These are phyloP conservation scores for Mentha longifolia DNA, from an alignment of 257 asterid genomes.

Conservation along the genomic window DNA sequence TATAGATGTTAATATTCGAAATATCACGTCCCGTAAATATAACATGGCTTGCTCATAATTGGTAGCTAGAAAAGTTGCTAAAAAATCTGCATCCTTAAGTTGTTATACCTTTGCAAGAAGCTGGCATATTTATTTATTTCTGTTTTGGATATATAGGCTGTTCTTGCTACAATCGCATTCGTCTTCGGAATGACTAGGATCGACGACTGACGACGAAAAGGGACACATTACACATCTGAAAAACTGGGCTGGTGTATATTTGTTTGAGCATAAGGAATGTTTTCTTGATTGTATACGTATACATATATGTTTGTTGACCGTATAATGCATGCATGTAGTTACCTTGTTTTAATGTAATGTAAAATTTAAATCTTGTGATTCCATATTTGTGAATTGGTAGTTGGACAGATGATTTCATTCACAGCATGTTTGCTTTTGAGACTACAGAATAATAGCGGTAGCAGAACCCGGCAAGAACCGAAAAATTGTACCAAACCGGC, in stretches of 20 bases:
- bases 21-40: neutral
- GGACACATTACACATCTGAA: neutral
- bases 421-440: neutral
- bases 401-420: neutral
- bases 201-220: slow-evolving; percentile 44
- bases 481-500: neutral
- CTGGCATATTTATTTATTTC: neutral
- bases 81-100: no score
- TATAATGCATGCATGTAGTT: neutral
- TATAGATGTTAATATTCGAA: neutral
- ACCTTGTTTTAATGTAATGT: neutral
- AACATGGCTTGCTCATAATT: neutral
- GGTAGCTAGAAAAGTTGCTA: neutral
- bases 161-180: slow-evolving; percentile 61
- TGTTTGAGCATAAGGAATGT: neutral
- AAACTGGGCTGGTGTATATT: slow-evolving; percentile 17
- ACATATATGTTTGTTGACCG: neutral
- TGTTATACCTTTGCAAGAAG: slow-evolving; percentile 8
- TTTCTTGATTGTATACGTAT: neutral
- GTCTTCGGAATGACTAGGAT: slow-evolving; percentile 61
- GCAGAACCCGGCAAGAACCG: neutral
- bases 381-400: slow-evolving; percentile 5
- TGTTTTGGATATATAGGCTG: slow-evolving; percentile 53
- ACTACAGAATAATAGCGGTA: neutral
- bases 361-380: neutral